These are phyloP conservation scores for Septoria linicola DNA, from an alignment of 2,329 filamentous ascomycete genomes.

Conservation along the genomic window DNA sequence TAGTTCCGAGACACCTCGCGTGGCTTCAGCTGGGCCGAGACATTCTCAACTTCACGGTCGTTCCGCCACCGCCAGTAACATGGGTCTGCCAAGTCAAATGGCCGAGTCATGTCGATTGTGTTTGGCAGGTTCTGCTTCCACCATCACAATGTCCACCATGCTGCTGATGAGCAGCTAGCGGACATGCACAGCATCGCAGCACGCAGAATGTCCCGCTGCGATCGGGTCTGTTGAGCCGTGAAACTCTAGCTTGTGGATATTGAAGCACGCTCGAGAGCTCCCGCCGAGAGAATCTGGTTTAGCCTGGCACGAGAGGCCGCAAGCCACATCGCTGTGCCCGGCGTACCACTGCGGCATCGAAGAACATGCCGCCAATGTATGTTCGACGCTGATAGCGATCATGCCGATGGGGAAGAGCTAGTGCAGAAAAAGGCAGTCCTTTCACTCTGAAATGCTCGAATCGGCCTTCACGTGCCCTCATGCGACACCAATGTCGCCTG, in stretches of 20 bases:
- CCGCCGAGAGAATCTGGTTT: too few species aligned
- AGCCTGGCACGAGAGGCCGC: not conserved
- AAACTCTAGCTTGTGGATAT: not conserved
- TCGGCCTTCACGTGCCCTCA: constrained; percentile 9
- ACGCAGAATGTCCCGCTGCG: not conserved
- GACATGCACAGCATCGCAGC: constrained; percentile 2
- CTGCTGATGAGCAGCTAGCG: not conserved
- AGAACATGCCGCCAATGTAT: too few species aligned
- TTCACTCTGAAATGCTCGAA: not conserved
- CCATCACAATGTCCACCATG: too few species aligned
- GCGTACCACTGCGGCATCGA: not conserved
- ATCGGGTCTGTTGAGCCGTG: not conserved
- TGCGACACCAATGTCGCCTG: constrained; percentile 4
- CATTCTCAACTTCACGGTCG: too few species aligned
- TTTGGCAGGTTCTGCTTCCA: too few species aligned
- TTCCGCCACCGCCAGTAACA: too few species aligned
- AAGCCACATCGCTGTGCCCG: constrained; percentile 1
- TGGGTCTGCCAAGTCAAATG: too few species aligned
- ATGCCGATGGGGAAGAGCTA: not conserved
- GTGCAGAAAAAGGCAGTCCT: not conserved
- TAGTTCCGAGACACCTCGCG: not conserved
- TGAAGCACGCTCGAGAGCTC: not conserved
- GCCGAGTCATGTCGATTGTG: too few species aligned
- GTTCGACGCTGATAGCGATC: not conserved
- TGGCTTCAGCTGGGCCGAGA: too few species aligned